A percentile compares a stretch with the other conserved stretches of the same genome.
Conservation (phyloP, 108 stramenopile species). For the Ochromonas danica region DNA sequence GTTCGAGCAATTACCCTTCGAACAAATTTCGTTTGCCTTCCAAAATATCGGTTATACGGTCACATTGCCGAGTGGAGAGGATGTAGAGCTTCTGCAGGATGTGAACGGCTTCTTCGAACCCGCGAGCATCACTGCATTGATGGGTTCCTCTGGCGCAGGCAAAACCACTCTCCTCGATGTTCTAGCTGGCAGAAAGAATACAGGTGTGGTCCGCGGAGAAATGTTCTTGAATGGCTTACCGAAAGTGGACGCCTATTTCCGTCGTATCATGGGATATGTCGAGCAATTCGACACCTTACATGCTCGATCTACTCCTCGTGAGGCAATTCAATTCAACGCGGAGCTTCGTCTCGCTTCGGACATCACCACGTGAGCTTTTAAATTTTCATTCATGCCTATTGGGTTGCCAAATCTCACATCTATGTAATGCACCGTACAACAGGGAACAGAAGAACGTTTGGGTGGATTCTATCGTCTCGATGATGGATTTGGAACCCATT, state of each 20-base stretch:
- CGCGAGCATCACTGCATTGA: constrained; percentile 40
- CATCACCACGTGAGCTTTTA: not conserved
- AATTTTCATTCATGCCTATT: not conserved
- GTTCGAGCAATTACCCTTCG: constrained; percentile 20
- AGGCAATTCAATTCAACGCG: constrained; percentile 82
- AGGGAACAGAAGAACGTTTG: constrained; percentile 44
- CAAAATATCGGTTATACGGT: constrained; percentile 34
- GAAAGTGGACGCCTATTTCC: constrained; percentile 20
- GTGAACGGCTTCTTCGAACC: constrained; percentile 29
- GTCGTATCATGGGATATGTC: constrained; percentile 38
- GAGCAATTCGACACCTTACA: constrained; percentile 66
- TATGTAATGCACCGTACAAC: not conserved
- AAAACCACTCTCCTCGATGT: constrained; percentile 52
- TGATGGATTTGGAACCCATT: constrained; percentile 70
- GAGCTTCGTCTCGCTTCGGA: constrained; percentile 22
- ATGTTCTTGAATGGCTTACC: constrained; percentile 52
- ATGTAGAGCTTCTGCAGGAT: constrained; percentile 8
- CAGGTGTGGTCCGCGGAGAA: constrained; percentile 57
- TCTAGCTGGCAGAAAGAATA: constrained; percentile 46
- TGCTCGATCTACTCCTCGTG: constrained; percentile 72
- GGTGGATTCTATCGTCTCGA: constrained; percentile 70
- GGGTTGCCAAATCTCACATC: no score
- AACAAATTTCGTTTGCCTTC: constrained; percentile 23
- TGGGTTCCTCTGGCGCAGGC: constrained; percentile 52
- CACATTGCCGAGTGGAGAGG: constrained; percentile 30